Evolutionary conservation across 805 yeast genomes (phyloP).

Genomic region (Candida qinlingensis): DNA sequence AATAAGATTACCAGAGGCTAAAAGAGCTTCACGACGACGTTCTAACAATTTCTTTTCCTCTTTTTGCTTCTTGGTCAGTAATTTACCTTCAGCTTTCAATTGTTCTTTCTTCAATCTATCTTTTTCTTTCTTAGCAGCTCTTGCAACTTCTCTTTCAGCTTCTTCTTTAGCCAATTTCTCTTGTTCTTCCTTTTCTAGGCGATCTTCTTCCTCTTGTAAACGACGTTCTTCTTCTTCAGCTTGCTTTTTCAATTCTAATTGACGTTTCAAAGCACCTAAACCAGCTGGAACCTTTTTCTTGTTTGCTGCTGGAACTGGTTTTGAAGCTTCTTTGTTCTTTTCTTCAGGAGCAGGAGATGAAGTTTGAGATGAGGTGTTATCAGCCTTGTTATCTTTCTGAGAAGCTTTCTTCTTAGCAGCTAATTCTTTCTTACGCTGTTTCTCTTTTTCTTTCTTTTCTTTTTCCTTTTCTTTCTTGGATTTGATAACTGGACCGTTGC

Average conservation of each 20-base stretch:
- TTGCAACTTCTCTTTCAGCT: conserved; percentile 49
- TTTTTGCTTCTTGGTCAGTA: conserved; percentile 88
- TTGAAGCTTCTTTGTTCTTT: conserved; percentile 25
- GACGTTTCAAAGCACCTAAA: conserved; percentile 84
- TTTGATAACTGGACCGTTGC: conserved; percentile 65
- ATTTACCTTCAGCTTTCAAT: conserved; percentile 93
- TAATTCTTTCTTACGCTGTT: conserved; percentile 83
- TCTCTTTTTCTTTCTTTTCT: conserved; percentile 90
- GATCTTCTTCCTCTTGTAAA: conserved; percentile 70
- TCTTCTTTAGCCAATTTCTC: conserved; percentile 41
- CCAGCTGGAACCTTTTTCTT: conserved; percentile 83
- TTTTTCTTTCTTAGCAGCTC: conserved; percentile 71
- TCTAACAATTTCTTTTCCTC: conserved; percentile 84
- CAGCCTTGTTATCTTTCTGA: conserved; percentile 21
- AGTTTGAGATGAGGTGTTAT: conserved; percentile 9
- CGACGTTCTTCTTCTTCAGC: conserved; percentile 78
- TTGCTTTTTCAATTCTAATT: conserved; percentile 83
- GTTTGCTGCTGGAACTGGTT: conserved; percentile 38
- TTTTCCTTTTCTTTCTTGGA: conserved; percentile 92
- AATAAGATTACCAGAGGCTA: conserved; percentile 64
- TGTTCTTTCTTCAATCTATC: conserved; percentile 85
- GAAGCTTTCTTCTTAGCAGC: conserved; percentile 82
- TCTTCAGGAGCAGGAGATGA: conserved; percentile 17
- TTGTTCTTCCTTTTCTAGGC: conserved; percentile 42
- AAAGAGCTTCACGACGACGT: conserved; percentile 80